phyloP scores from a whole-genome alignment of 2,329 filamentous ascomycete species.

The Xylaria multiplex region DNA sequence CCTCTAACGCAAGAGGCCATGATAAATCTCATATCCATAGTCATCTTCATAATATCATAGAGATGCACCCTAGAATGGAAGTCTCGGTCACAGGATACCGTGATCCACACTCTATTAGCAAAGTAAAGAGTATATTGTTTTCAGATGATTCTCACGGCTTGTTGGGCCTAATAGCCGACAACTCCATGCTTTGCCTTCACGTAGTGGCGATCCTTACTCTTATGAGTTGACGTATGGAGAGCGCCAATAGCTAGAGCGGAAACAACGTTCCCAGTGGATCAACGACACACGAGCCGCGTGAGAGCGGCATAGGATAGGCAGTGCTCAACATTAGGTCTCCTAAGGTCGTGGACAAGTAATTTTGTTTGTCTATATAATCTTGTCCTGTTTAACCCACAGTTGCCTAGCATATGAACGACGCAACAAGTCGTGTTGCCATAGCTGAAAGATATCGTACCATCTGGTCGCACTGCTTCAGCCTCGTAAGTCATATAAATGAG shows the following conservation, averaged over 20 bases:
- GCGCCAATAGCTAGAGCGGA: constrained; percentile 27
- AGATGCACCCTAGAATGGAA: constrained; percentile 24
- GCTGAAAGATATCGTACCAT: constrained; percentile 30
- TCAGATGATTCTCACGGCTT: constrained; percentile 33
- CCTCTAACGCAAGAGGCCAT: neutral
- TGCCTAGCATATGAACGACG: neutral
- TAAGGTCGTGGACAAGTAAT: neutral
- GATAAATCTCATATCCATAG: constrained; percentile 5
- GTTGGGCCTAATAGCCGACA: constrained; percentile 37
- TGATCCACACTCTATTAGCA: constrained; percentile 31
- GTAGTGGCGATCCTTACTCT: constrained; percentile 34
- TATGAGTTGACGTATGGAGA: constrained; percentile 26
- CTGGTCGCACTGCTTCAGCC: constrained; percentile 26
- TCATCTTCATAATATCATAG: constrained; percentile 12
- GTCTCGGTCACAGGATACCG: constrained; percentile 30
- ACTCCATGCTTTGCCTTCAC: constrained; percentile 26
- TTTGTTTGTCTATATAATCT: neutral
- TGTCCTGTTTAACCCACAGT: neutral
- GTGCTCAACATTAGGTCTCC: constrained; percentile 10
- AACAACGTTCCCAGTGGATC: constrained; percentile 26
- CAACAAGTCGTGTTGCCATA: constrained; percentile 27
- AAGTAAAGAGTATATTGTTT: constrained; percentile 36
- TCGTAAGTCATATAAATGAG: constrained; percentile 25
- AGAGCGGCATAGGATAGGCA: neutral
- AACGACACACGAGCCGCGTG: constrained; percentile 23